Conservation (phyloP, 2,329 filamentous ascomycete species). For the Apiospora rasikravindrae region DNA sequence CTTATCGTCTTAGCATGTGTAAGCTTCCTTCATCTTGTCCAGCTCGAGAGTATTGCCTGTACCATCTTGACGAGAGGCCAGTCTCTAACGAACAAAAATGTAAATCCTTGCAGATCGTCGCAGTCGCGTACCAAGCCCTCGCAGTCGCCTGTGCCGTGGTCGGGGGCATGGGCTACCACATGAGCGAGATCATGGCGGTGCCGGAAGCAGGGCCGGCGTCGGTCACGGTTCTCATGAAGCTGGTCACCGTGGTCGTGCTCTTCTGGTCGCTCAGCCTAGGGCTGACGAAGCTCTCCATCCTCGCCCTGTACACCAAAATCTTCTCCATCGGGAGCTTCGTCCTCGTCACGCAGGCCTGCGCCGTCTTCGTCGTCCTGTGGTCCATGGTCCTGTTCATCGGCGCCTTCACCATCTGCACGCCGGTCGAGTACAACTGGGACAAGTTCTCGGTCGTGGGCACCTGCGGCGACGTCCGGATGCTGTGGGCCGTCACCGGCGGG, state of each 20-base stretch:
- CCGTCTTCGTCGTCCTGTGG: background rate
- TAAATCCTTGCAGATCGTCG: background rate
- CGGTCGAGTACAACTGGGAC: constrained; percentile 23
- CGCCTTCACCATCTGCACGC: constrained; percentile 25
- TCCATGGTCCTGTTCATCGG: constrained; percentile 26
- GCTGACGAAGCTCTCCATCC: constrained; percentile 8
- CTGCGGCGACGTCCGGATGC: constrained; percentile 24
- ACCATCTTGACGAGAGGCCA: too few species aligned
- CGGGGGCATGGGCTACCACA: constrained; percentile 3
- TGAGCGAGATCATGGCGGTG: background rate
- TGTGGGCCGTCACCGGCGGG: constrained; percentile 38
- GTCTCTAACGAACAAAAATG: background rate
- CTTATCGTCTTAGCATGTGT: constrained; percentile 1
- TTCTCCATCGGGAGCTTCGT: constrained; percentile 17
- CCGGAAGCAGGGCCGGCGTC: background rate
- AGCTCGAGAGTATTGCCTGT: background rate
- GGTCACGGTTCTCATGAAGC: background rate
- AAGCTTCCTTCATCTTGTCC: background rate
- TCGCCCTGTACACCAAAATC: constrained; percentile 5
- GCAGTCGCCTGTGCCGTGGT: background rate
- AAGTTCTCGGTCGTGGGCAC: constrained; percentile 10
- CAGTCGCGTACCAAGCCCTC: background rate
- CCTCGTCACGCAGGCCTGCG: background rate
- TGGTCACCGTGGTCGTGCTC: constrained; percentile 5
- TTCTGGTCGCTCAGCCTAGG: constrained; percentile 19